Evolutionary conservation across 108 stramenopile genomes (phyloP).

Genomic region (Skeletonema tropicum): DNA sequence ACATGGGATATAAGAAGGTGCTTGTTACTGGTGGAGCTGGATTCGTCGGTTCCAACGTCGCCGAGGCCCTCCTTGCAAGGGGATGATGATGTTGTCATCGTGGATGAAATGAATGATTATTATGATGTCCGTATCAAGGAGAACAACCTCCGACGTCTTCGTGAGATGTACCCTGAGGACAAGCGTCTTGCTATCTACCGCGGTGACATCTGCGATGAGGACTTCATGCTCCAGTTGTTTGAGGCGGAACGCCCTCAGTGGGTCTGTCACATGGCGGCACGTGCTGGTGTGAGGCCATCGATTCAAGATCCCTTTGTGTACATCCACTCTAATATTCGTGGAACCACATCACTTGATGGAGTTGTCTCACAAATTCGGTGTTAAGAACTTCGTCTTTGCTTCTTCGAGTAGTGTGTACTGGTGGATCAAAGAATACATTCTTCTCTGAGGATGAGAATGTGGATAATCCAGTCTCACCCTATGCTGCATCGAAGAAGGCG

Average conservation of each 20-base stretch:
- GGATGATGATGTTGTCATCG: slow-evolving; percentile 95
- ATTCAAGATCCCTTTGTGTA: slow-evolving; percentile 98
- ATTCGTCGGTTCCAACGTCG: slow-evolving; percentile 93
- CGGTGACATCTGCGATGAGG: slow-evolving; percentile 95
- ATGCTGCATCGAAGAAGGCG: slow-evolving; percentile 97
- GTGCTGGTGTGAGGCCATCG: slow-evolving; percentile 91
- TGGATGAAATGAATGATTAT: slow-evolving; percentile 99
- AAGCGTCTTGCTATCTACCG: slow-evolving; percentile 65
- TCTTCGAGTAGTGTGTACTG: slow-evolving; percentile 94
- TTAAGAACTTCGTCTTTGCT: slow-evolving; percentile 98
- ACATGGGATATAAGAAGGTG: slow-evolving; percentile 86
- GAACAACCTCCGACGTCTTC: slow-evolving; percentile 75
- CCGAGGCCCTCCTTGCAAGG: slow-evolving; percentile 78
- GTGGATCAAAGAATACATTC: slow-evolving; percentile 88
- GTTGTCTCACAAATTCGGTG: slow-evolving; percentile 74
- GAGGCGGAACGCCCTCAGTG: slow-evolving; percentile 78
- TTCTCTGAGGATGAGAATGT: slow-evolving; percentile 96
- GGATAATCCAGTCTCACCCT: slow-evolving; percentile 95
- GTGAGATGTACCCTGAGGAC: slow-evolving; percentile 44
- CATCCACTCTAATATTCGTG: slow-evolving; percentile 96
- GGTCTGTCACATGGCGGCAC: slow-evolving; percentile 97
- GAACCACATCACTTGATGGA: slow-evolving; percentile 96
- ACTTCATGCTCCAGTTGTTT: slow-evolving; percentile 83
- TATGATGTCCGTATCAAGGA: slow-evolving; percentile 94
- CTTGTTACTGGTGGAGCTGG: slow-evolving; percentile 98